Evolutionary conservation across 345 rosid genomes (phyloP), one percentile per base, ranked within the genome.

Genomic region (Orychophragmus violaceus): DNA sequence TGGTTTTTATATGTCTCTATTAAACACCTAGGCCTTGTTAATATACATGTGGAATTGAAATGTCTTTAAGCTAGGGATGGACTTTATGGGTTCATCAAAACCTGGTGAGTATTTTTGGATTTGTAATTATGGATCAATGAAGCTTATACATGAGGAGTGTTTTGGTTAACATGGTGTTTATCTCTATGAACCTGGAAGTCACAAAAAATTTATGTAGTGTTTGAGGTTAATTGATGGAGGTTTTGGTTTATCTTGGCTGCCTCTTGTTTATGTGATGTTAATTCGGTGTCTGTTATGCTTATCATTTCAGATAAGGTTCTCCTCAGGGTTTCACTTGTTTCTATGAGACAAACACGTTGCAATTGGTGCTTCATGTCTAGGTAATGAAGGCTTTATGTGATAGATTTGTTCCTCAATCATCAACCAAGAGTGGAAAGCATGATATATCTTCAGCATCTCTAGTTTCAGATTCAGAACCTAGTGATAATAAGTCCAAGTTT

Each of bases 371-470:
- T 66, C 17, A 64, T 82, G 76, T 72, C 70, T 82, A 83, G 84
- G 82, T 83, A 80, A 83, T 83, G 87, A 90, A 87, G 91, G 88
- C 81, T 62, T 78, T 81, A 67, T 63, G 68, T 74, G 95, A 87
- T 50, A 82, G 75, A 76, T 79, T 61, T 67, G 78, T 69, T 77
- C 58, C 81, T 71, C 75, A 82, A 7, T 50, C 56, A 27, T 70
- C 77, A 69, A 52, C 71, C 77, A 37, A 69, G 59, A 64, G 28
- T 69, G 83, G 79, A n/a, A n/a, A n/a, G n/a, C n/a, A n/a, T n/a
- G n/a, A n/a, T n/a, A n/a, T n/a, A n/a, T 69, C 85, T 75, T 68
- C 70, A 52, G 37, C 82, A 14, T 70, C 78, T 75, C 77, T 76
- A 77, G 81, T 62, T 71, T 78, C 79, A 33, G 88, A 84, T 69